Evolutionary conservation across 2,329 filamentous ascomycete species (phyloP), one percentile per base, ranked within the genome.

Genomic region (Xylariaceae sp.): DNA sequence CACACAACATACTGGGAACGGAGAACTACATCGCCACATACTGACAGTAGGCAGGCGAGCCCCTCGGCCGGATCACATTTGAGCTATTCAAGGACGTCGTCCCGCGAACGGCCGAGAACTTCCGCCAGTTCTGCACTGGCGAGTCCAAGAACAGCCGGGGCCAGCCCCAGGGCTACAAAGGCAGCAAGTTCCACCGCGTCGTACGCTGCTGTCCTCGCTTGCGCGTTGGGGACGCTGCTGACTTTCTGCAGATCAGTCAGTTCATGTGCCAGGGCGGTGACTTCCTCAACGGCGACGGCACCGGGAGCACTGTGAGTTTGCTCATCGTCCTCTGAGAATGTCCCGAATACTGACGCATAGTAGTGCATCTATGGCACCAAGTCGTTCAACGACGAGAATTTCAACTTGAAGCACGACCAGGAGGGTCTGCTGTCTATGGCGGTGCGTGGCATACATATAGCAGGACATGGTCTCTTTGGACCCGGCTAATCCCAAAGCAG

Each of bases 231-330:
- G 14, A 34, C 19, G n/a, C 18, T 19, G 25, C 39, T 42, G 29
- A 46, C 26, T 15, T 6, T 3, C 7, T 11, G 14, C 33, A 93
- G 86, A 94, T 95, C 58, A 85, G 84, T 63, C 83, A 85, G 52
- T 95, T 96, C 65, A 96, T 96, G 90, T 84, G 92, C 52, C 92
- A 98, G 60, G 90, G 90, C 29, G 92, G 92, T 34, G 92, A 98
- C 60, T 96, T 96, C 59, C 67, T 94, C 42, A 88, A 94, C 51
- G 86, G 88, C 33, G 85, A 96, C 59, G 92, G 92, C 32, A 93
- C 86, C 1, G 92, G 92, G 7, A 88, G 81, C 29, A 82, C 80
- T 9, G 52, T 55, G 44, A 37, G 49, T 17, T 5, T n/a, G 9
- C 10, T 28, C 25, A 12, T 28, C 9, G 14, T 28, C 8, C 8